Conservation (phyloP, 352 stramenopile species). For the Thraustochytrium striatum region DNA sequence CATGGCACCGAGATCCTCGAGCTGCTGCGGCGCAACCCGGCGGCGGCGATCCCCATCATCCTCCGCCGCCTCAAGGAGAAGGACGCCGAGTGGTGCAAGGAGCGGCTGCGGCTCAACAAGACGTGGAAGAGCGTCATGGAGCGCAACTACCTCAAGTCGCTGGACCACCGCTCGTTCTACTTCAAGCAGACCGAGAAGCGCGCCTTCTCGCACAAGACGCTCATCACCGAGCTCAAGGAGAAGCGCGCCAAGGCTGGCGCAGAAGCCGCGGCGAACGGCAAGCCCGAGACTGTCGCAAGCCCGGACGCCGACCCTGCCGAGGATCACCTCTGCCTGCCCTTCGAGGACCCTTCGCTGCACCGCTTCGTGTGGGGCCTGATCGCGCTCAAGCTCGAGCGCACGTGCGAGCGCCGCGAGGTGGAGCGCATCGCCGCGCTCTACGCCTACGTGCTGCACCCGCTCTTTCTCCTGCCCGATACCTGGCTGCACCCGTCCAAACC, state of each 20-base stretch:
- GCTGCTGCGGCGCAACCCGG: constrained; percentile 90
- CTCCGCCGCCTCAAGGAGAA: constrained; percentile 97
- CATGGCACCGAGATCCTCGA: constrained; percentile 80
- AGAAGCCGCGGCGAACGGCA: background rate
- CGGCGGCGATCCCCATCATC: constrained; percentile 93
- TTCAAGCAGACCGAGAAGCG: constrained; percentile 98
- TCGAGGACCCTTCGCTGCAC: constrained; percentile 5
- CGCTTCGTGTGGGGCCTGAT: constrained; percentile 30
- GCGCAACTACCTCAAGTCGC: constrained; percentile 95
- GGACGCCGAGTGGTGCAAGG: constrained; percentile 88
- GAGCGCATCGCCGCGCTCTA: constrained; percentile 12
- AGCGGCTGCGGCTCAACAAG: constrained; percentile 87
- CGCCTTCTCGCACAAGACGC: constrained; percentile 85
- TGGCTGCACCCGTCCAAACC: background rate
- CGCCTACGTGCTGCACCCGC: constrained; percentile 26
- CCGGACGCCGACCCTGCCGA: constrained; percentile 59
- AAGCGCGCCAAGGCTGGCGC: background rate
- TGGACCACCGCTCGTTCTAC: constrained; percentile 98
- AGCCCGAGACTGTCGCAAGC: background rate
- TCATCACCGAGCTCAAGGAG: constrained; percentile 62
- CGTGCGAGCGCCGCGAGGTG: background rate
- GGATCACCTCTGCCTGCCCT: constrained; percentile 16
- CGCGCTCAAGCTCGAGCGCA: constrained; percentile 22
- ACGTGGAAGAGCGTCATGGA: constrained; percentile 96
- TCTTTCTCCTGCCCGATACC: constrained; percentile 10